Percentiles rank a stretch among this genome's conserved stretches.
Evolutionary conservation across 2,329 filamentous ascomycete genomes (phyloP).

Genomic region (Lasiodiplodia theobromae): DNA sequence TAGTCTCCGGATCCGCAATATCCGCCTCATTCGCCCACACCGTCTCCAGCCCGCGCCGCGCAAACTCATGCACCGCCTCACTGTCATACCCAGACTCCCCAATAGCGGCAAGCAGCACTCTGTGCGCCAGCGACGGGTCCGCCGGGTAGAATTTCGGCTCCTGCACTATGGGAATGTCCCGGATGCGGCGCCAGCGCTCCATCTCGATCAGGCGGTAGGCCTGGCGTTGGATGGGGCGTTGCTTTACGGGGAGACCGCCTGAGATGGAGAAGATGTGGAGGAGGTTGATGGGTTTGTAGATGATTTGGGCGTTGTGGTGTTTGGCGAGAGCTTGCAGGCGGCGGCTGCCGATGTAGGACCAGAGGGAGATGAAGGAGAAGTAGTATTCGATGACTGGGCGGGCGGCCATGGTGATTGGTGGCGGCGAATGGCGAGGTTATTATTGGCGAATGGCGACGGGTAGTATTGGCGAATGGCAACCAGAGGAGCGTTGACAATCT

Average conservation of each 20-base stretch:
- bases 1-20: slow-evolving; percentile 24
- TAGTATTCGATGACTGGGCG: slow-evolving; percentile 32
- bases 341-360: slow-evolving; percentile 42
- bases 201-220: slow-evolving; percentile 38
- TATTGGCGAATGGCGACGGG: neutral
- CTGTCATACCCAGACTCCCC: slow-evolving; percentile 29
- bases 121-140: slow-evolving; percentile 42
- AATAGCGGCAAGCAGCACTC: slow-evolving; percentile 37
- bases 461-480: neutral
- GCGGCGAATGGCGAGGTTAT: too few species aligned
- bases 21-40: slow-evolving; percentile 31
- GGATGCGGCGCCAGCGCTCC: slow-evolving; percentile 39
- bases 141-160: slow-evolving; percentile 34
- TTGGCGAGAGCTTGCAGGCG: slow-evolving; percentile 36
- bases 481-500: neutral
- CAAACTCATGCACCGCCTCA: slow-evolving; percentile 28
- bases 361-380: slow-evolving; percentile 44
- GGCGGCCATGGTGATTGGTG: neutral
- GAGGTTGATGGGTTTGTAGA: slow-evolving; percentile 43
- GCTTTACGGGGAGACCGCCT: slow-evolving; percentile 43
- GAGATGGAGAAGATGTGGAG: slow-evolving; percentile 43
- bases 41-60: slow-evolving; percentile 21
- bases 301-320: slow-evolving; percentile 36
- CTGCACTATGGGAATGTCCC: slow-evolving; percentile 38
- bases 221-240: slow-evolving; percentile 41